Base-by-base conservation (phyloP, 129 eudicot genomes). In the Chrysanthemum seticuspe region DNA sequence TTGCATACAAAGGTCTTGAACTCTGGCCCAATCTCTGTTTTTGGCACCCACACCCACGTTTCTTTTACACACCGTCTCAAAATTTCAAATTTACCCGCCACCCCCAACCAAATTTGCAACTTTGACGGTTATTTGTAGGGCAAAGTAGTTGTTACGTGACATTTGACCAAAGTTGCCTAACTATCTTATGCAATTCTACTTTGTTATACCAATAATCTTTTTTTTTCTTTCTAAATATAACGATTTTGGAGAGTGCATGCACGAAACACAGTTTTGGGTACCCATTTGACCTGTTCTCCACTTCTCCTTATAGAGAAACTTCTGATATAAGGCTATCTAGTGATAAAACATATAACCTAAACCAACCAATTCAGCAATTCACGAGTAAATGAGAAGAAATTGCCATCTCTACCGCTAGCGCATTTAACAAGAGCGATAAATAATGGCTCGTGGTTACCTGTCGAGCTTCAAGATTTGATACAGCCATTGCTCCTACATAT, bases 401-500 rank as follows among this genome's bases (percentile, higher is more conserved):
- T 11, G 16, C 65, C 65, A 60, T 34, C 44, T 60, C 65, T 60
- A 60, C 40, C 0, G 3, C 65, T 61, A 13, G 14, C 64, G 51
- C 63, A 10, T 54, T 29, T 3, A 36, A 40, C 52, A 45, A 65
- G 23, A 70, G 53, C 18, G 64, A 40, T 6, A 23, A 50, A 54
- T 45, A 40, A 61, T 55, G 73, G 59, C 74, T 25, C 23, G 70
- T 55, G 73, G 59, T 77, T 62, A 92, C 98, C 96, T 93, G 96
- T 60, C 96, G 88, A 66, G 98, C 98, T 86, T 93, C 98, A 40
- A 93, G 88, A 77, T 93, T 93, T 71, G 98, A 93, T 57, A 93
- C 95, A 3, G 98, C 98, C 98, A 93, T 93, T 45, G 98, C 98
- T 71, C 98, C 98, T 65, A 93, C 98, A 54, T 93, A 93, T 18